Conservation (phyloP, 2,329 filamentous ascomycete species). For the Fusarium poae region DNA sequence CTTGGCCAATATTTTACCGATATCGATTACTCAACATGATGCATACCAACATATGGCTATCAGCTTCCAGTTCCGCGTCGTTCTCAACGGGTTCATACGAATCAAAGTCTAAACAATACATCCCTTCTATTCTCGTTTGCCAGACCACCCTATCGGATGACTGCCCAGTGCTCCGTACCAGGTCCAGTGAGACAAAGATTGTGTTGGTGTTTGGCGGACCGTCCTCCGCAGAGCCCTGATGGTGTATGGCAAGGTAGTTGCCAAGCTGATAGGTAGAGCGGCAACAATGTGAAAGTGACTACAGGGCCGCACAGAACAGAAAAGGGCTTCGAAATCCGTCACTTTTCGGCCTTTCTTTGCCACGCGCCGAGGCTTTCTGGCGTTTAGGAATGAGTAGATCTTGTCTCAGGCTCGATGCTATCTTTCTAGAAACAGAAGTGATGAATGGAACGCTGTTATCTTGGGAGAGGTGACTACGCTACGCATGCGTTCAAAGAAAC, state of each 20-base stretch:
- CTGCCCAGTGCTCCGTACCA: conserved; percentile 5
- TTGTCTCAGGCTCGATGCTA: conserved; percentile 25
- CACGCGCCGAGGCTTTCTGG: conserved; percentile 28
- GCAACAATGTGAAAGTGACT: conserved; percentile 16
- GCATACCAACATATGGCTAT: conserved; percentile 31
- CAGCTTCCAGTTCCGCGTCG: conserved; percentile 15
- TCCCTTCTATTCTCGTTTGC: conserved; percentile 25
- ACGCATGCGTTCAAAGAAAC: not conserved
- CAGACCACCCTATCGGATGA: conserved; percentile 34
- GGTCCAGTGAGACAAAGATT: conserved; percentile 33
- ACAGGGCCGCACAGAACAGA: conserved; percentile 10
- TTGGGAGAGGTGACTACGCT: not conserved
- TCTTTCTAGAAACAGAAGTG: conserved; percentile 36
- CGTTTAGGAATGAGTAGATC: conserved; percentile 39
- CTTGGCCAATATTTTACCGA: not conserved
- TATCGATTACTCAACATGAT: conserved; percentile 24
- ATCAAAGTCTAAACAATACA: conserved; percentile 1
- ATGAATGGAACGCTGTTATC: conserved; percentile 33
- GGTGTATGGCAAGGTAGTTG: conserved; percentile 9
- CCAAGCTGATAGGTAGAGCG: conserved; percentile 20
- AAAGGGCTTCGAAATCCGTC: conserved; percentile 18
- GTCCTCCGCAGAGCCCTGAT: conserved; percentile 9
- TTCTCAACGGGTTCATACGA: conserved; percentile 9
- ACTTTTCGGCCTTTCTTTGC: conserved; percentile 35
- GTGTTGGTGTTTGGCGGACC: conserved; percentile 15